Evolutionary conservation across 2,329 filamentous ascomycete genomes (phyloP).

Genomic region (Alternaria conjuncta): DNA sequence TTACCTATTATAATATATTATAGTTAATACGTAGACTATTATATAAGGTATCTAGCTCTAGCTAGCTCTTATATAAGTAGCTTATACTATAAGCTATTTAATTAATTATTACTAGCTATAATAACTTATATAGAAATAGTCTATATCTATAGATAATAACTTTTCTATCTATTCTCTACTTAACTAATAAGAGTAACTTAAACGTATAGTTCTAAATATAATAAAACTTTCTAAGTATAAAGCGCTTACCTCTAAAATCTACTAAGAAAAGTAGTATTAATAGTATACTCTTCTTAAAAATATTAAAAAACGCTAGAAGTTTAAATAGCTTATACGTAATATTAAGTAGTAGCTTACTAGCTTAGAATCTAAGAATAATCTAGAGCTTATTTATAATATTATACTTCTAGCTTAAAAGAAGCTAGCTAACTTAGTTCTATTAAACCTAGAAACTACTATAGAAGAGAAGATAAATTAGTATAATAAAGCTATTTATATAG

Average conservation of each 20-base stretch:
- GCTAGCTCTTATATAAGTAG: conserved; percentile 14
- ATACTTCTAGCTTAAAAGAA: conserved; percentile 14
- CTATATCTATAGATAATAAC: conserved; percentile 21
- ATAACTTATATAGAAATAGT: conserved; percentile 20
- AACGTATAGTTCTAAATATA: conserved; percentile 13
- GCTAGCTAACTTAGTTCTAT: not conserved
- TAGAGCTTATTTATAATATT: conserved; percentile 1
- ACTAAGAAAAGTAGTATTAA: conserved; percentile 13
- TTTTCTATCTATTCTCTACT: conserved; percentile 14
- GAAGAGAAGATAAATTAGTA: conserved; percentile 5
- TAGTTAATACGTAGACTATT: conserved; percentile 20
- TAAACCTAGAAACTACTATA: not conserved
- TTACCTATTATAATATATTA: conserved; percentile 20
- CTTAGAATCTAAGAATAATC: conserved; percentile 9
- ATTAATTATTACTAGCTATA: conserved; percentile 18
- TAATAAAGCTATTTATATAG: conserved; percentile 4
- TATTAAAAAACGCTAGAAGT: conserved; percentile 8
- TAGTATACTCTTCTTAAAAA: not conserved
- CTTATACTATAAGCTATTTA: conserved; percentile 26
- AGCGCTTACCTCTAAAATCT: conserved; percentile 18
- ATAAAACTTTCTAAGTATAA: conserved; percentile 23
- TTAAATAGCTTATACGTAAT: conserved; percentile 17
- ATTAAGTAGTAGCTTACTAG: conserved; percentile 25
- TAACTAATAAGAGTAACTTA: conserved; percentile 17
- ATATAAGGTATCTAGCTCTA: conserved; percentile 17